A percentile compares a stretch with the other conserved stretches of the same genome.
phyloP scores from a whole-genome alignment of 1,139 yeast genomes.

The Blastobotrys serpentis region DNA sequence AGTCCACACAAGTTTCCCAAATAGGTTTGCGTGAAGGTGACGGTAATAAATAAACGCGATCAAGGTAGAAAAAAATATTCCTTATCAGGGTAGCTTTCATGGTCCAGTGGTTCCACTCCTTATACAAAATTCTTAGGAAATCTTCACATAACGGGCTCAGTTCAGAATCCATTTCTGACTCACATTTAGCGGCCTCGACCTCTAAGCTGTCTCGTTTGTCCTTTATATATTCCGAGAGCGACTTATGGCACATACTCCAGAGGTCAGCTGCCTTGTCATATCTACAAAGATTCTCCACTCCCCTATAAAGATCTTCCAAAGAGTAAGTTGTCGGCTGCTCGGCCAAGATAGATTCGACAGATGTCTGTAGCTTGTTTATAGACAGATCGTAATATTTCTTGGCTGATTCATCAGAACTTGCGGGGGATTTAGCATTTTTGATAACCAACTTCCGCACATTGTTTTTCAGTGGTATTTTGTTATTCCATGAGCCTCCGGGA shows the following conservation, averaged over 20 bases:
- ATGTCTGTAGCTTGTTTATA: conserved; percentile 23
- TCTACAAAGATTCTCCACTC: conserved; percentile 41
- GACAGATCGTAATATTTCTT: conserved; percentile 27
- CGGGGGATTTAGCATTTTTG: conserved; percentile 15
- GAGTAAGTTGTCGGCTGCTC: conserved; percentile 23
- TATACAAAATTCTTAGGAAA: conserved; percentile 18
- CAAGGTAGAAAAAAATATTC: conserved; percentile 39
- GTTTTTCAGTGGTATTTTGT: conserved; percentile 17
- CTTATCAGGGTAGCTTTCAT: conserved; percentile 29
- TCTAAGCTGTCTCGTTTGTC: conserved; percentile 16
- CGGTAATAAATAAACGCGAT: conserved; percentile 38
- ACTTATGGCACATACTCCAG: conserved; percentile 26
- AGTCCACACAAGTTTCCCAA: conserved; percentile 26
- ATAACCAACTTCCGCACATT: conserved; percentile 22
- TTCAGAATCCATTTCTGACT: conserved; percentile 19
- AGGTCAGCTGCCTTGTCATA: conserved; percentile 34
- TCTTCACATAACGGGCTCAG: conserved; percentile 7
- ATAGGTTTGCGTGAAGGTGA: conserved; percentile 33
- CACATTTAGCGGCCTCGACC: conserved; percentile 14
- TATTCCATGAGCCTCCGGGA: conserved; percentile 10
- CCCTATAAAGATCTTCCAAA: conserved; percentile 38
- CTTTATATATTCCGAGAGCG: conserved; percentile 22
- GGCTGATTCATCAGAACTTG: conserved; percentile 7
- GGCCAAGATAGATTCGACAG: conserved; percentile 28
- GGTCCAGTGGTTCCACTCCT: conserved; percentile 32